Evolutionary conservation across 2,329 filamentous ascomycete species (phyloP).

Genomic region (Akanthomyces uredinophilus): DNA sequence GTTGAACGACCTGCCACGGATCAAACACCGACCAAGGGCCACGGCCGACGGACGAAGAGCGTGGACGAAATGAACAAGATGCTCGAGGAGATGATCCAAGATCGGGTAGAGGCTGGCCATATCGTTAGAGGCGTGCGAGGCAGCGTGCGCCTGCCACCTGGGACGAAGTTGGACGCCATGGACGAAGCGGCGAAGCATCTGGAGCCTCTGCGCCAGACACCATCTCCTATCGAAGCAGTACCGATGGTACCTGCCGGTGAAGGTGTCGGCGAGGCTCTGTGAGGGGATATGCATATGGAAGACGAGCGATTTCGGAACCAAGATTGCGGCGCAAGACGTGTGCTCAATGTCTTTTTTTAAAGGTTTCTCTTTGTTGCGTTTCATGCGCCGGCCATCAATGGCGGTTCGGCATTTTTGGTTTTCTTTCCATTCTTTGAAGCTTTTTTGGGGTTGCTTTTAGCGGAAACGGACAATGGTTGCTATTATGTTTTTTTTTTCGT

Average conservation of each 20-base stretch:
- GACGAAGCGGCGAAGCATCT: slow-evolving; percentile 30
- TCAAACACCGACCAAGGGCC: slow-evolving; percentile 22
- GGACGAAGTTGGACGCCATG: slow-evolving; percentile 35
- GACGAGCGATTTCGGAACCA: not conserved
- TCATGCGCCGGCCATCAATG: not conserved
- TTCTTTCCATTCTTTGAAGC: not conserved
- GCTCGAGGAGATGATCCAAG: slow-evolving; percentile 94
- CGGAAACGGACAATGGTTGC: slow-evolving; percentile 7
- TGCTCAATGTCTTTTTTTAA: not conserved
- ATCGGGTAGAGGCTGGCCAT: slow-evolving; percentile 72
- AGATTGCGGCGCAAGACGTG: not conserved
- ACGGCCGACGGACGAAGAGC: slow-evolving; percentile 57
- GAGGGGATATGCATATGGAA: slow-evolving; percentile 2
- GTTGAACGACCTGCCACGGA: slow-evolving; percentile 18
- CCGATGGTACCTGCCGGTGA: slow-evolving; percentile 17
- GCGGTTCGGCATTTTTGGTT: not conserved
- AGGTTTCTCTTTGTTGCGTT: not conserved
- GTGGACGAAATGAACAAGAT: slow-evolving; percentile 92
- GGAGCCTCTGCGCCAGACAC: slow-evolving; percentile 36
- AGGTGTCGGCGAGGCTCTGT: slow-evolving; percentile 23
- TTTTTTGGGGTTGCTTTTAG: slow-evolving; percentile 6
- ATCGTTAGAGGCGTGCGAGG: slow-evolving; percentile 62
- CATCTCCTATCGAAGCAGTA: slow-evolving; percentile 23
- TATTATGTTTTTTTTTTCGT: slow-evolving; percentile 5
- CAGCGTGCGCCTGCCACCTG: slow-evolving; percentile 56